Evolutionary conservation across 2,329 filamentous ascomycete species (phyloP).

Genomic region (Bimuria novae-zelandiae): DNA sequence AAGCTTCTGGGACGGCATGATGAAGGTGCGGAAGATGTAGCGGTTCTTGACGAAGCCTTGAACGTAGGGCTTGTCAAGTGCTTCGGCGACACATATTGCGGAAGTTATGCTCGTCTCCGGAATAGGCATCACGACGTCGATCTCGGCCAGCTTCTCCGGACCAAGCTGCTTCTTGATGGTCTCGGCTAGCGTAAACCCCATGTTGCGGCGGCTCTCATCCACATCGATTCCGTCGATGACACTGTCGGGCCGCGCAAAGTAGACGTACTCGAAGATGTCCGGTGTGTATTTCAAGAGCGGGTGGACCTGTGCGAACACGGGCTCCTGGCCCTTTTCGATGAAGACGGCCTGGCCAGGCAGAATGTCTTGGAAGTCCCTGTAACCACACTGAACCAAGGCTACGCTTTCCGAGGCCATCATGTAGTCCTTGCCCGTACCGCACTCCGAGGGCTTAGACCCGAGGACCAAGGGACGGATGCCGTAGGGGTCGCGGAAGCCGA

Average conservation of each 20-base stretch:
- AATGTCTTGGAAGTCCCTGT: constrained; percentile 75
- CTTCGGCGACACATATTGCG: constrained; percentile 74
- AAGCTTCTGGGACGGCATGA: constrained; percentile 80
- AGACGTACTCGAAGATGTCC: constrained; percentile 87
- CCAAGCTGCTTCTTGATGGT: constrained; percentile 71
- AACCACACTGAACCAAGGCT: constrained; percentile 80
- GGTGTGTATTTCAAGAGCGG: constrained; percentile 72
- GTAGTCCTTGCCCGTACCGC: constrained; percentile 73
- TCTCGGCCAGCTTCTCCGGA: constrained; percentile 70
- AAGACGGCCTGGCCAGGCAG: constrained; percentile 84
- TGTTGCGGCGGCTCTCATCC: constrained; percentile 79
- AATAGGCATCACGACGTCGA: constrained; percentile 84
- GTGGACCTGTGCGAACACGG: constrained; percentile 76
- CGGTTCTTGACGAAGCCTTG: constrained; percentile 89
- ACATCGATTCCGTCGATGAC: constrained; percentile 88
- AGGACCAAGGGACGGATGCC: constrained; percentile 84
- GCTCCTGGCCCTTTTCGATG: constrained; percentile 74
- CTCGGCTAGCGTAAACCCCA: constrained; percentile 81
- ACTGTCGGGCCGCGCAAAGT: constrained; percentile 82
- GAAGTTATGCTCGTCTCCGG: constrained; percentile 83
- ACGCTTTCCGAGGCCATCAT: constrained; percentile 91
- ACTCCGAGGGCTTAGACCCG: constrained; percentile 72
- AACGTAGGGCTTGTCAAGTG: constrained; percentile 75
- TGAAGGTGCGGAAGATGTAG: constrained; percentile 87
- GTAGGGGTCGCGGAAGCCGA: constrained; percentile 78